Evolutionary conservation across 148 eudicot species (phyloP), one percentile per base, ranked within the genome.

Genomic region (Rhododendron molle): DNA sequence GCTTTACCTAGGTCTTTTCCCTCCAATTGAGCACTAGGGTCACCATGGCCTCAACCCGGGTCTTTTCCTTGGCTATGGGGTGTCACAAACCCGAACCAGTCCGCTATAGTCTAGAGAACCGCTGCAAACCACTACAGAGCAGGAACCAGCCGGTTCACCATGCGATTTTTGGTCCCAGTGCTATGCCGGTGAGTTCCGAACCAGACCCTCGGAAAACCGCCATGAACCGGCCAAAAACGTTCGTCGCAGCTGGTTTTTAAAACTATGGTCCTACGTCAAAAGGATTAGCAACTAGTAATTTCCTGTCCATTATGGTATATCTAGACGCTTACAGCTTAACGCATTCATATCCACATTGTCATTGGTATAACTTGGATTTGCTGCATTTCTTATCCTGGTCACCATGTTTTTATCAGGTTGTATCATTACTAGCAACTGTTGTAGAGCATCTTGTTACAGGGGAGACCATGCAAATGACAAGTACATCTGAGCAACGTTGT

Each of bases 371-470:
- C 60, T 56, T 74, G 49, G 36, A 54, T 76, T 32, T 73, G 76
- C 50, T 82, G 18, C 36, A 82, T 82, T 60, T 82, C 34, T 38
- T 81, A 38, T 60, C 20, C n/a, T 73, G 21, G 23, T 74, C 21
- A 32, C 69, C 30, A 15, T 84, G 23, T 30, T 21, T 80, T 36
- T 88, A 85, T 71, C 86, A 96, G 98, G 99, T 95, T 89, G 99
- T 96, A 69, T 88, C 99, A 36, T 90, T 96, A 80, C 76, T 96
- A 80, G 99, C 99, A 46, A 91, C 89, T 85, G 98, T 91, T 50
- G 97, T 96, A 80, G 96, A 94, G 87, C 97, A 96, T 92, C 99
- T 96, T 86, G 99, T 96, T 86, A 95, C 94, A 43, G 99, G 99
- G 36, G 99, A 96, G 88, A 96, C 99, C 81, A 96, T 96, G 99